These are phyloP conservation scores for Neurospora africana DNA, from an alignment of 495 filamentous ascomycete genomes.

Conservation along the genomic window DNA sequence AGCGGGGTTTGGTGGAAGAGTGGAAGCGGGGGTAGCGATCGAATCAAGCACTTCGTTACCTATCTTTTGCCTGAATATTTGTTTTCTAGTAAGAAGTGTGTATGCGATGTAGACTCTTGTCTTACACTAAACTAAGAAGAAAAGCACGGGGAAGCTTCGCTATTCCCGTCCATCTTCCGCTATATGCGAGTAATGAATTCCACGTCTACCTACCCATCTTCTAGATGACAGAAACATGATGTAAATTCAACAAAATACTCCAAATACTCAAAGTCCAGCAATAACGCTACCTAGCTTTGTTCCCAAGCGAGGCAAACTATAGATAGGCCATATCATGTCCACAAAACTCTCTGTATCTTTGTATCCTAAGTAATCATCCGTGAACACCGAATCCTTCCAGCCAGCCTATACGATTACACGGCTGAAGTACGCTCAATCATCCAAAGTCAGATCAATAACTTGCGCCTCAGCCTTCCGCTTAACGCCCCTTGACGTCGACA, in stretches of 20 bases:
- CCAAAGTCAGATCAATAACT: neutral
- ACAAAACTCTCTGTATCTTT: neutral
- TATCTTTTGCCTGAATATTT: neutral
- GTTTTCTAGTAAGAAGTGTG: neutral
- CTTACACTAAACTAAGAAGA: too few species aligned
- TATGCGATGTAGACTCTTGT: neutral
- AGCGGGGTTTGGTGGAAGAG: neutral
- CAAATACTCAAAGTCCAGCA: too few species aligned
- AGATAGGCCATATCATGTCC: neutral
- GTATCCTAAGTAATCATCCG: neutral
- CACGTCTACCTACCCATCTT: too few species aligned
- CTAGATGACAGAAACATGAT: too few species aligned
- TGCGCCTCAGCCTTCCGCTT: neutral
- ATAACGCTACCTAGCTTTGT: too few species aligned
- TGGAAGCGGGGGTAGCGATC: neutral
- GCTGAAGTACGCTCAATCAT: neutral
- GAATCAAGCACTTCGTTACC: neutral
- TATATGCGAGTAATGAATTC: too few species aligned
- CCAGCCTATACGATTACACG: neutral
- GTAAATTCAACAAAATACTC: too few species aligned
- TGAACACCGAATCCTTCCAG: neutral
- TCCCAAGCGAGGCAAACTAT: too few species aligned
- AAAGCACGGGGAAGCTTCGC: neutral
- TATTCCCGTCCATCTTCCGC: too few species aligned
- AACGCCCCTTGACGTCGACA: neutral